Base-by-base conservation (phyloP, 495 filamentous ascomycete genomes). In the Pyrenopolyporus hunteri region DNA sequence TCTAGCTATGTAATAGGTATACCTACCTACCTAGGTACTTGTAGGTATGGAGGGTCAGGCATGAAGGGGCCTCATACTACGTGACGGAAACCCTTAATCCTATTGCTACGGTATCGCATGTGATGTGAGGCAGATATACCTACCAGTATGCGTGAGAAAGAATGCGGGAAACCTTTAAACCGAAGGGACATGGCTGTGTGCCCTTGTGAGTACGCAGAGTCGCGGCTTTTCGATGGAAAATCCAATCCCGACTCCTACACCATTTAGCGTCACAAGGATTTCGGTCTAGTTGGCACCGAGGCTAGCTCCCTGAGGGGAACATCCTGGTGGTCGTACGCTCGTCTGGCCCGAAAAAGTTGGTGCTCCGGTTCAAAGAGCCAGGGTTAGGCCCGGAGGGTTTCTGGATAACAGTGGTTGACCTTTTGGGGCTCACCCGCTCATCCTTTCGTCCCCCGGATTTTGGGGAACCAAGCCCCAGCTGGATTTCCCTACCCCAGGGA, bases 401-500 rank as follows among this genome's bases (percentile, higher is more conserved):
- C 50, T 31, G 23, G 43, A 51, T 28, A 54, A 47, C 50, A 45
- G 59, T 49, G 48, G 45, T 23, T 46, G 29, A 11, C 13, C 22
- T 28, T 11, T 47, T 46, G 50, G 62, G 50, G 56, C 52, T 59
- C 31, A 1, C 25, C 35, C n/a, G n/a, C n/a, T 42, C 23, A 42
- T 42, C 61, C 56, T 49, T n/a, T n/a, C 52, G 35, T 56, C 57
- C 63, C 63, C 63, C 63, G 36, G 63, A 49, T 61, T 66, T 66
- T 66, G 45, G 51, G 26, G 57, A 66, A 55, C 2, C 25, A 32
- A n/a, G 42, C 48, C 59, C 60, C 57, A 48, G 40, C 33, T 39
- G 37, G 19, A n/a, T n/a, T n/a, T 29, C 35, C 22, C 42, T 20
- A 39, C 57, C 57, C 57, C 61, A 49, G 47, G 47, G 17, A 50